Conservation (phyloP, 1,284 basidiomycete genomes). For the Chalciporus piperatoides region DNA sequence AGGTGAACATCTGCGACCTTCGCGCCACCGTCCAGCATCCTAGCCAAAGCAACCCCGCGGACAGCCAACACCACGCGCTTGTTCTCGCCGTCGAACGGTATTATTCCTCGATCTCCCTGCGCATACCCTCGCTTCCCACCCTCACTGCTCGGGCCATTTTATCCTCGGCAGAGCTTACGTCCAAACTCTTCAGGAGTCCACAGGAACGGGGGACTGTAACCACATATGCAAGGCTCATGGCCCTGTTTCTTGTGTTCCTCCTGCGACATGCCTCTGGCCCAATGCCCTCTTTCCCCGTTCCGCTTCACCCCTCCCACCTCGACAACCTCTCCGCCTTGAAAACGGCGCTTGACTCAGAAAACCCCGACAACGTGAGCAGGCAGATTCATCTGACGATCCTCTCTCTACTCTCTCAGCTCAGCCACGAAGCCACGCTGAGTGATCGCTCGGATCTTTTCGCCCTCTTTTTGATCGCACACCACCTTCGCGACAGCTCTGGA, state of each 20-base stretch:
- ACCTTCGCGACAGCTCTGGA: conserved; percentile 1
- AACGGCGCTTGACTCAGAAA: neutral
- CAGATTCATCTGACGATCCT: neutral
- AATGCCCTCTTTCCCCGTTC: neutral
- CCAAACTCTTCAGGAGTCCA: neutral
- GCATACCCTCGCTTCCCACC: neutral
- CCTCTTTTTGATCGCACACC: neutral
- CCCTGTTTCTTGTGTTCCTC: conserved; percentile 5
- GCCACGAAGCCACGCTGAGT: neutral
- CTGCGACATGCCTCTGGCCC: neutral
- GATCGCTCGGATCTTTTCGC: conserved; percentile 2
- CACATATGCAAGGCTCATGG: conserved; percentile 1
- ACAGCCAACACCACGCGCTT: too few species aligned
- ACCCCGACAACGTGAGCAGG: neutral
- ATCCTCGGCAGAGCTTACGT: neutral
- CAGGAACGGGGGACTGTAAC: neutral
- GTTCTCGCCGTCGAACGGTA: neutral
- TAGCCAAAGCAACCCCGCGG: too few species aligned
- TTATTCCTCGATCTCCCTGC: neutral
- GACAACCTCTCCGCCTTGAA: neutral
- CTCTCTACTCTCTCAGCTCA: neutral
- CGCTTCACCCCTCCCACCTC: neutral
- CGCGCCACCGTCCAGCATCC: too few species aligned
- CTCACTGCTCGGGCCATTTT: neutral
- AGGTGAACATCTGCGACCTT: too few species aligned